Base-by-base conservation (phyloP, 345 rosid species). In the Isatis tinctoria region DNA sequence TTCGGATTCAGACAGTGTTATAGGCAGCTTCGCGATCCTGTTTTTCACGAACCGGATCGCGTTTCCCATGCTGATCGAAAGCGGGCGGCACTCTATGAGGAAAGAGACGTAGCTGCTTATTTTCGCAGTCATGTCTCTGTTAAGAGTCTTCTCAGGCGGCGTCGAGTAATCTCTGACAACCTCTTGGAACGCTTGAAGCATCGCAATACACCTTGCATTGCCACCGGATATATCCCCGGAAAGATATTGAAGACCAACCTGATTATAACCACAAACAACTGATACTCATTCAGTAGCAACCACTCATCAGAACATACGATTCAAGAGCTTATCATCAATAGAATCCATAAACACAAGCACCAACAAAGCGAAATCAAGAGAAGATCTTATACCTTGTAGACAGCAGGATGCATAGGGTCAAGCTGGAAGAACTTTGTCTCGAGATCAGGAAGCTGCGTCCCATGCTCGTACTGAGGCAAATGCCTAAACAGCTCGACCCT, bases 191-290 rank as follows among this genome's bases (percentile, higher is more conserved):
- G 99, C 99, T 81, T 85, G 82, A 62, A 95, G 91, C 98, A 95
- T 92, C n/a, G 97, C 98, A 62, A 95, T 92, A 77, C 99, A 95
- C 20, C 97, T 92, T 26, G 98, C 99, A 83, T 95, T 95, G 58
- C 98, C 92, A 57, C 99, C 98, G 53, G 77, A 80, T 37, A 92
- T 70, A 79, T 95, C 97, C 74, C 98, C 98, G 2, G 87, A 83
- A 22, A 95, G 78, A 75, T 92, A 92, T 32, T 90, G 97, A 69
- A 92, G 88, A 59, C 98, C 99, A 74, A 90, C 97, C 99, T 92
- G 73, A 37, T 92, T 74, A 35, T 49, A 35, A 54, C 73, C 74
- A 81, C 59, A 83, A 22, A 13, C 30, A 77, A 57, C 44, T 45
- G 18, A 70, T 48, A 65, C 40, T 48, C 53, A 65, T 40, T 71